Percentiles rank a stretch among this genome's conserved stretches.
phyloP scores from a whole-genome alignment of 2,329 filamentous ascomycete species.

The Cordyceps fumosorosea region DNA sequence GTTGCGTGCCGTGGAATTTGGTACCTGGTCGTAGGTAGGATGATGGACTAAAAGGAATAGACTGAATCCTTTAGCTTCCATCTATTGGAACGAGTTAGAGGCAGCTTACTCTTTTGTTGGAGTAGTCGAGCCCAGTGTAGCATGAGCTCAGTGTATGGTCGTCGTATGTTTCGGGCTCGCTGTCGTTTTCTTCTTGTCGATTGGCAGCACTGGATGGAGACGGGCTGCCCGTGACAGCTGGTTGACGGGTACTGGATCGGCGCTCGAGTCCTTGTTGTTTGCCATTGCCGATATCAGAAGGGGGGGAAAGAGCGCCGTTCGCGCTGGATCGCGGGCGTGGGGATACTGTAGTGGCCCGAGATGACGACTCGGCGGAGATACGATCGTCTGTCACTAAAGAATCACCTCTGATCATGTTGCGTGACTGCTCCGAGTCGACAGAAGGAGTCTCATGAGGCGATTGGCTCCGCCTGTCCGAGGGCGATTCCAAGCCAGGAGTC shows the following conservation, averaged over 20 bases:
- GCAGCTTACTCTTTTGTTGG: constrained; percentile 43
- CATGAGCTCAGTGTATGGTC: constrained; percentile 5
- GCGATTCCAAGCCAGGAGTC: constrained; percentile 13
- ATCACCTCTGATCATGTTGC: constrained; percentile 20
- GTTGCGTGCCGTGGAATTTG: constrained; percentile 83
- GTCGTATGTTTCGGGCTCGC: neutral
- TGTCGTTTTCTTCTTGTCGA: neutral
- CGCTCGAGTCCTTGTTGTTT: constrained; percentile 24
- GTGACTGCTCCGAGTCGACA: constrained; percentile 11
- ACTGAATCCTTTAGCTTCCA: constrained; percentile 36
- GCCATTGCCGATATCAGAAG: constrained; percentile 23
- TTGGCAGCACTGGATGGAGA: neutral
- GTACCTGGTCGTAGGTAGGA: constrained; percentile 83
- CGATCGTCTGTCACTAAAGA: constrained; percentile 21
- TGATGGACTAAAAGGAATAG: constrained; percentile 72
- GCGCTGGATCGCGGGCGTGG: constrained; percentile 32
- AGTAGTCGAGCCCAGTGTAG: constrained; percentile 9
- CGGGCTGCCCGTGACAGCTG: neutral
- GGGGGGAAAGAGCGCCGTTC: constrained; percentile 29
- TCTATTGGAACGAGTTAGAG: neutral
- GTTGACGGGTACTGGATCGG: neutral
- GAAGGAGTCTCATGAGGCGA: constrained; percentile 4
- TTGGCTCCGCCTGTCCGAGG: constrained; percentile 10
- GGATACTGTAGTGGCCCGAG: constrained; percentile 38
- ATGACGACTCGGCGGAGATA: constrained; percentile 24